Evolutionary conservation across 2,329 filamentous ascomycete species (phyloP).

Genomic region (Phaeoacremonium minimum): DNA sequence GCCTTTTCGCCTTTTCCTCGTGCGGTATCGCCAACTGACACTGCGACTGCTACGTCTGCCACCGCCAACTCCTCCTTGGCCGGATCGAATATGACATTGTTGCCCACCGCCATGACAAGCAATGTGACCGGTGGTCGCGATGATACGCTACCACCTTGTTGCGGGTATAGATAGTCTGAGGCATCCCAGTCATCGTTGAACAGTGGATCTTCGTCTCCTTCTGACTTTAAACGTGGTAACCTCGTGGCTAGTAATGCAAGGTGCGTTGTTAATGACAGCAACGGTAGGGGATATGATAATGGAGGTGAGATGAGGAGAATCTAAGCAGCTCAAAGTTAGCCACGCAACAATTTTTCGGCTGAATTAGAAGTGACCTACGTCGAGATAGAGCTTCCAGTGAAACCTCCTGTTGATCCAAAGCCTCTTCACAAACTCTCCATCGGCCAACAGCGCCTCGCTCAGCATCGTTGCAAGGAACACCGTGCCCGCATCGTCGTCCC

Average conservation of each 20-base stretch:
- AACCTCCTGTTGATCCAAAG: slow-evolving; percentile 86
- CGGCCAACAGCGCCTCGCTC: slow-evolving; percentile 76
- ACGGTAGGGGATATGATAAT: slow-evolving; percentile 85
- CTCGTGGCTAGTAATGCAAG: slow-evolving; percentile 86
- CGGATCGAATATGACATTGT: slow-evolving; percentile 93
- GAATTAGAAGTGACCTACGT: slow-evolving; percentile 55
- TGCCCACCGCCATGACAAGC: slow-evolving; percentile 79
- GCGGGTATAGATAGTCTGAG: slow-evolving; percentile 71
- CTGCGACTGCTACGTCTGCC: slow-evolving; percentile 81
- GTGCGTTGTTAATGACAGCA: slow-evolving; percentile 89
- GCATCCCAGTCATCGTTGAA: slow-evolving; percentile 98
- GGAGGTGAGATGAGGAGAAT: slow-evolving; percentile 90
- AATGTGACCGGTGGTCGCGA: slow-evolving; percentile 79
- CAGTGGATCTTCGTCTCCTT: slow-evolving; percentile 90
- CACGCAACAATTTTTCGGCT: neutral
- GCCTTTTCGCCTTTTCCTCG: slow-evolving; percentile 14
- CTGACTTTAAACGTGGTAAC: slow-evolving; percentile 79
- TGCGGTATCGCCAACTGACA: slow-evolving; percentile 63
- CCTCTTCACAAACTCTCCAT: slow-evolving; percentile 63
- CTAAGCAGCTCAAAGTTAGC: slow-evolving; percentile 38
- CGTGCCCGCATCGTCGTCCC: slow-evolving; percentile 87
- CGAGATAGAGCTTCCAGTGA: slow-evolving; percentile 95
- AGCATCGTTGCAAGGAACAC: slow-evolving; percentile 87
- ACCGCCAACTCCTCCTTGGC: slow-evolving; percentile 88
- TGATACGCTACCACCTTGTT: slow-evolving; percentile 24